Base-by-base conservation (phyloP, 2,329 filamentous ascomycete genomes). In the Claviceps digitariae region DNA sequence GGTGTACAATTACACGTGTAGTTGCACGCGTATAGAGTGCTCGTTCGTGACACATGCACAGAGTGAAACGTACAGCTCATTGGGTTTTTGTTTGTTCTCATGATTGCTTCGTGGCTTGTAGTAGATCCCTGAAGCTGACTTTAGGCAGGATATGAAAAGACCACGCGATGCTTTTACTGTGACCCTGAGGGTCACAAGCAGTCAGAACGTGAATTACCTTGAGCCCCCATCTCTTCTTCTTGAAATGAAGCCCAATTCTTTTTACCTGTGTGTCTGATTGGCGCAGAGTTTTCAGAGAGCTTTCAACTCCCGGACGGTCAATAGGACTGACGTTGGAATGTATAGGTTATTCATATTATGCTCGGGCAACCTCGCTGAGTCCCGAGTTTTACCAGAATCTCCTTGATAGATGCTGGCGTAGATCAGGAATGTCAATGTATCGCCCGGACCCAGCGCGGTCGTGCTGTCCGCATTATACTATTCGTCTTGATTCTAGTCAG, bases 401-500 rank as follows among this genome's bases (percentile, higher is more conserved):
- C 40, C 71, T 91, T 46, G 80, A 90, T 66, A 79, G 85, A 58
- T 86, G 83, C 57, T 93, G 86, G 86, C 83, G 87, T 66, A 78
- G 86, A 57, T 90, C 82, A 40, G 82, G 79, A 17, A 80, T 71
- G 29, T 72, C 89, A 9, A 72, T 93, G 49, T 93, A 93, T 68
- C 82, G 87, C 56, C 87, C 87, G 15, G 85, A 93, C 66, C 83
- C 88, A 61, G 77, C 78, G 55, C 76, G 82, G 54, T 87, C 89
- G 57, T 98, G 93, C 63, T 98, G 93, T 67, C 90, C 90, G 46
- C 90, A 96, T 64, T 97, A 91, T 66, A 90, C 86, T 1, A 83
- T 93, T 52, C 81, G 86, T 48, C 73, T 90, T 21, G 84, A 88
- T 61, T 80, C 81, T 25, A 66, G 72, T 48, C 70, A 74, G 41